phyloP scores from a whole-genome alignment of 345 rosid species.

The Dovyalis caffra region DNA sequence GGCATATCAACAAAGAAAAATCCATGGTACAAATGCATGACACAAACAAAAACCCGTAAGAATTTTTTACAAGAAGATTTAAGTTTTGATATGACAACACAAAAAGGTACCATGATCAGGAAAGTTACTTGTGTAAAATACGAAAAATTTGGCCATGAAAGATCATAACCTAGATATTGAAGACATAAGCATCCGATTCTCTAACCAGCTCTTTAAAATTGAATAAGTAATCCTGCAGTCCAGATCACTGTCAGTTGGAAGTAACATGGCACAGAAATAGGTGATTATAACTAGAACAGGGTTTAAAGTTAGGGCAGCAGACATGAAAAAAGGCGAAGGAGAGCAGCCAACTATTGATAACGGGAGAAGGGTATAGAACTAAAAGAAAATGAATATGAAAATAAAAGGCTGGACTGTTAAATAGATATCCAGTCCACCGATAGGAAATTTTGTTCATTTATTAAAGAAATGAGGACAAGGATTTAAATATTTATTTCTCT shows the following conservation, averaged over 20 bases:
- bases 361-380: neutral
- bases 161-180: constrained; percentile 54
- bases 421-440: neutral
- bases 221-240: constrained; percentile 51
- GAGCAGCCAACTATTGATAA: neutral
- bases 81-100: neutral
- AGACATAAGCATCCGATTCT: constrained; percentile 44
- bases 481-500: no score
- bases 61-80: neutral
- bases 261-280: constrained; percentile 23
- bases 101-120: neutral
- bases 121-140: constrained; percentile 8
- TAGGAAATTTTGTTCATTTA: neutral
- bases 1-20: neutral
- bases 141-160: constrained; percentile 34
- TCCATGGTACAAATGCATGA: neutral
- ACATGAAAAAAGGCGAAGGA: neutral
- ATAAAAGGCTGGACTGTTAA: neutral
- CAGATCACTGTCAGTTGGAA: constrained; percentile 40
- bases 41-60: neutral
- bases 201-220: constrained; percentile 59
- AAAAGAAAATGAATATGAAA: neutral
- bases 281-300: neutral
- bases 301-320: neutral
- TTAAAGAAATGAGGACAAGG: neutral